Base-by-base conservation (phyloP, 2,329 filamentous ascomycete species). In the Aotearoamyces nothofagi region DNA sequence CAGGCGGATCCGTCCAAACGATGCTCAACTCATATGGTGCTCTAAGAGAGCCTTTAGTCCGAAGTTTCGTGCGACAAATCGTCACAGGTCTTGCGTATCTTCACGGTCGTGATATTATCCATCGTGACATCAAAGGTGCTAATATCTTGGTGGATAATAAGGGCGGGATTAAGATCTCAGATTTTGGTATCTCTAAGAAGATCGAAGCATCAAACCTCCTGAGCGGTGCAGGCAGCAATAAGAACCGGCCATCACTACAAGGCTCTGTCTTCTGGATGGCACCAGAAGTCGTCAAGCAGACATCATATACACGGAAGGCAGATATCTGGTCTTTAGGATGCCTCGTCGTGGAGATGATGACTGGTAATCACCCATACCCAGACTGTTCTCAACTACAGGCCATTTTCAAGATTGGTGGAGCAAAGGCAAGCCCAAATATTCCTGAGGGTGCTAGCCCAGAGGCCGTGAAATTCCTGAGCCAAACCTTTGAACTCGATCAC, bases 211-310 rank as follows among this genome's bases (percentile, higher is more conserved):
- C 82, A 33, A 90, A 86, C 35, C 70, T 94, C 24, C 70, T 92
- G 26, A 73, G 53, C 47, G 76, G 63, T 43, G 76, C 61, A 47
- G 69, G 65, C 46, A 75, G 73, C 54, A 73, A 67, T 53, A 75
- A 72, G 51, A 64, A 78, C 45, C 62, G 73, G 4, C 72, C 74
- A 3, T 96, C 87, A 2, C 69, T 98, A 3, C 90, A 98, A 53
- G 90, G 90, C 9, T 94, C 84, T 15, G 90, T 98, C 29, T 98
- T 94, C 59, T 98, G 90, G 90, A 98, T 98, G 90, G 90, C 90
- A 1, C 90, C 90, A 6, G 90, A 98, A 58, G 90, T 98, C 12
- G 90, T 98, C 37, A 90, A 90, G 47, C 90, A 96, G 56, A 96
- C 87, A 3, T 86, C 84, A 5, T 94, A 98, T 57, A 96, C 87